A percentile compares a stretch with the other conserved stretches of the same genome.
These are phyloP conservation scores for Ormosia emarginata DNA, from an alignment of 306 rosid genomes.

Conservation along the genomic window DNA sequence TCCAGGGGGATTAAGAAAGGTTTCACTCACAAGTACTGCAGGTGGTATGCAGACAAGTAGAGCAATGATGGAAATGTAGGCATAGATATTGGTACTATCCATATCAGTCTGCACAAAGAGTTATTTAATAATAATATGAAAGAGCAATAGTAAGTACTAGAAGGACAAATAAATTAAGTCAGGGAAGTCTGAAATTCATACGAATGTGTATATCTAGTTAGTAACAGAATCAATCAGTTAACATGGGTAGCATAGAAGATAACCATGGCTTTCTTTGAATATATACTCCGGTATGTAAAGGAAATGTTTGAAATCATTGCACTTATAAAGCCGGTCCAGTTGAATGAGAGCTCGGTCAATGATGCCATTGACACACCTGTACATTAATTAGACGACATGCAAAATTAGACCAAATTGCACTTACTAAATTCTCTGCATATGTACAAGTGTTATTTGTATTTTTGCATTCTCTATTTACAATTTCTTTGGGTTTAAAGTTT, in stretches of 20 bases:
- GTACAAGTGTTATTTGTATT: not conserved
- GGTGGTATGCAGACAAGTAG: constrained; percentile 90
- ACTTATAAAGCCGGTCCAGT: constrained; percentile 86
- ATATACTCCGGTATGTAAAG: constrained; percentile 88
- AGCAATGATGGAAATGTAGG: constrained; percentile 92
- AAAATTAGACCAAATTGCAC: constrained; percentile 8
- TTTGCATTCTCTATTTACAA: not conserved
- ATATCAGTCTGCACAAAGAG: constrained; percentile 72
- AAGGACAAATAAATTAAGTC: not conserved
- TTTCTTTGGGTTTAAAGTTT: not conserved
- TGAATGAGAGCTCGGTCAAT: constrained; percentile 91
- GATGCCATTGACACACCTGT: constrained; percentile 97
- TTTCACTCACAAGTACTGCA: constrained; percentile 72
- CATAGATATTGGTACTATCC: constrained; percentile 94
- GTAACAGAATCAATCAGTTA: constrained; percentile 2
- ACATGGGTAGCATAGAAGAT: constrained; percentile 11
- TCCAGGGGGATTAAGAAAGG: not conserved
- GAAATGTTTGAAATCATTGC: constrained; percentile 96
- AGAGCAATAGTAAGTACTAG: not conserved
- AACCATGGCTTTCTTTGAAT: constrained; percentile 99
- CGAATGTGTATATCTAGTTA: not conserved
- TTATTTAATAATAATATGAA: not conserved
- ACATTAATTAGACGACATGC: constrained; percentile 5
- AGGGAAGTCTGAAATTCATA: not conserved
- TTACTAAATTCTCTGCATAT: not conserved